Percentiles rank a stretch among this genome's conserved stretches.
Conservation (phyloP, 495 filamentous ascomycete genomes). For the Cetradonia linearis region DNA sequence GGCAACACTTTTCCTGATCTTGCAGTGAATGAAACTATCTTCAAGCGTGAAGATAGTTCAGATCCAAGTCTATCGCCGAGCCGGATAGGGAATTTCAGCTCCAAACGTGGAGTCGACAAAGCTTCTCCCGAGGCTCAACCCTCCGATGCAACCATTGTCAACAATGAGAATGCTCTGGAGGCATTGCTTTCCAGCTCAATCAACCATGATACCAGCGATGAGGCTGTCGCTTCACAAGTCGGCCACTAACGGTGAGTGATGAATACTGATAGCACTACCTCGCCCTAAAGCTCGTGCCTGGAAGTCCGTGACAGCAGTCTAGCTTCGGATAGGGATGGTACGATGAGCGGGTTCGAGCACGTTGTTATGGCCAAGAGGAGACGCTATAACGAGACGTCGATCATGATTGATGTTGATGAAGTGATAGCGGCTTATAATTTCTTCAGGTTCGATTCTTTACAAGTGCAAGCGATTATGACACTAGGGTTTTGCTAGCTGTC, state of each 20-base stretch:
- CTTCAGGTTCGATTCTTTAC: not conserved
- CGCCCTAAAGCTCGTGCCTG: not conserved
- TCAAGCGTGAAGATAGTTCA: constrained; percentile 17
- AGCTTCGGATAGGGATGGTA: not conserved
- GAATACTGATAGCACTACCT: not conserved
- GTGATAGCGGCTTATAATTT: constrained; percentile 2
- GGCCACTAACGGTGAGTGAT: not conserved
- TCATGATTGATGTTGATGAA: constrained; percentile 4
- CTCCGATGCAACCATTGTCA: constrained; percentile 1
- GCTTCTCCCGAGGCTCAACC: not conserved
- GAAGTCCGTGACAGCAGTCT: constrained; percentile 3
- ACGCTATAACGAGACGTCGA: constrained; percentile 9
- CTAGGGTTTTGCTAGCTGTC: not conserved
- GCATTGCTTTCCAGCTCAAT: constrained; percentile 18
- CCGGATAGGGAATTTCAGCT: constrained; percentile 7
- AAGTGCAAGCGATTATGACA: not conserved
- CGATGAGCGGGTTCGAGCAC: constrained; percentile 1
- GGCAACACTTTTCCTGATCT: constrained; percentile 3
- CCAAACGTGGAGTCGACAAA: not conserved
- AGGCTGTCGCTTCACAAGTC: constrained; percentile 13
- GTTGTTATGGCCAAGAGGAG: not conserved
- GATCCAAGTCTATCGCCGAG: constrained; percentile 10
- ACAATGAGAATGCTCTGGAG: constrained; percentile 17
- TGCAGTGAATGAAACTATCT: not conserved
- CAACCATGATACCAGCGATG: constrained; percentile 20